phyloP scores from a whole-genome alignment of 2,329 filamentous ascomycete genomes.

The Alternaria brassicicola region DNA sequence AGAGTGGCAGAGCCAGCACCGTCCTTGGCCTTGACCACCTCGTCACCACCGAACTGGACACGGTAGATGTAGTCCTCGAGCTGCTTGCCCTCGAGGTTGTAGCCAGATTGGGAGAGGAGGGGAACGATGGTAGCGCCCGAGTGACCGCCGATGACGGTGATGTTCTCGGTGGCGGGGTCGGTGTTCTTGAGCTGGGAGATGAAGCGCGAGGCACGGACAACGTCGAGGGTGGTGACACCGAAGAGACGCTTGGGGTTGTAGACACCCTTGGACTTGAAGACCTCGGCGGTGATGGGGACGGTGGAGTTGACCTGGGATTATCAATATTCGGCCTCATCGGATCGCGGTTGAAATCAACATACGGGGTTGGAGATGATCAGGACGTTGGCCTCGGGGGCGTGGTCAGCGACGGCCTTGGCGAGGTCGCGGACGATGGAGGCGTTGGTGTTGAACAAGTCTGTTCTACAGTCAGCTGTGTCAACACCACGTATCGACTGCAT shows the following conservation, averaged over 20 bases:
- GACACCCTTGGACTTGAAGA: conserved; percentile 93
- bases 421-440: conserved; percentile 98
- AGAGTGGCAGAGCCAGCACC: conserved; percentile 96
- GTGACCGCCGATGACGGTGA: conserved; percentile 96
- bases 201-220: conserved; percentile 97
- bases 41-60: conserved; percentile 98
- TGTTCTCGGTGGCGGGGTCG: conserved; percentile 90
- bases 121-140: conserved; percentile 98
- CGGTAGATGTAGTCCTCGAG: conserved; percentile 82
- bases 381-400: conserved; percentile 89
- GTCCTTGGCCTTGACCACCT: conserved; percentile 99
- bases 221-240: conserved; percentile 98
- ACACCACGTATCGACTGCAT: background rate
- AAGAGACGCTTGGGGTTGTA: conserved; percentile 99
- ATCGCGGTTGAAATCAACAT: conserved; percentile 34
- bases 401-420: conserved; percentile 89
- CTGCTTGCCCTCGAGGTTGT: conserved; percentile 81
- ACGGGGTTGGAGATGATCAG: conserved; percentile 98
- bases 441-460: conserved; percentile 99
- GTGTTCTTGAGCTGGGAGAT: conserved; percentile 91
- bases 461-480: conserved; percentile 17
- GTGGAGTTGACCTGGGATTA: conserved; percentile 83
- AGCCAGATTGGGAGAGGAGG: conserved; percentile 91
- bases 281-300: conserved; percentile 94
- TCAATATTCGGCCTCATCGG: conserved; percentile 8